Base-by-base conservation (phyloP, 2,329 filamentous ascomycete species). In the Phialophora macrospora region DNA sequence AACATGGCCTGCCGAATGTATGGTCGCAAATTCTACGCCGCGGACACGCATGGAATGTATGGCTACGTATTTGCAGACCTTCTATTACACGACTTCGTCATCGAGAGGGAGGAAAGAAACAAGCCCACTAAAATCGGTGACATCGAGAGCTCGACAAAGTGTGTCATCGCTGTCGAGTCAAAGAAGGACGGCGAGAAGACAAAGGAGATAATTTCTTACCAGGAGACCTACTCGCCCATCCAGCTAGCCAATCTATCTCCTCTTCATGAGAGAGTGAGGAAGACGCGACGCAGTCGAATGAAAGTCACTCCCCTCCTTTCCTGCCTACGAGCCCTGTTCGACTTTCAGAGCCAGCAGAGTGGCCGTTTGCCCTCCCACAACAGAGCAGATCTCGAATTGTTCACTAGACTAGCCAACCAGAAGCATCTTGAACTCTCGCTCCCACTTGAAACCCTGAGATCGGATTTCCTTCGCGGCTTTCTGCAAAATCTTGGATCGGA, bases 51-150 rank as follows among this genome's bases (percentile, higher is more conserved):
- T 75, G 95, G 95, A 56, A 85, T 97, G 76, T 98, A 96, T 77
- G 95, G 95, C 63, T 99, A 92, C 80, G 90, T 97, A 71, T 99
- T 99, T 77, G 90, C 91, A 64, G 95, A 99, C 77, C 84, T 99
- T 24, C 92, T 97, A 72, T 85, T 89, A 73, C 95, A 99, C 77
- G 89, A 93, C 73, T 99, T 92, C 75, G 87, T 95, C 66, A 89
- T 99, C 67, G 89, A 96, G 80, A 89, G 95, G 64, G 88, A 92
- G 67, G 88, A 90, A 69, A 88, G 90, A 64, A 98, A 98, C 74
- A 81, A 91, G 12, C 75, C 86, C 22, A 89, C 88, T 0, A 77
- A 83, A 48, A 68, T 82, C 8, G 70, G 70, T 3, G 83, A 83
- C 55, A 79, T 84, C 4, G 95, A 99, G 76, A 90, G 91, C 1